A percentile compares a stretch with the other conserved stretches of the same genome.
These are phyloP conservation scores for Datura wrightii DNA, from an alignment of 257 asterid species.

Conservation along the genomic window DNA sequence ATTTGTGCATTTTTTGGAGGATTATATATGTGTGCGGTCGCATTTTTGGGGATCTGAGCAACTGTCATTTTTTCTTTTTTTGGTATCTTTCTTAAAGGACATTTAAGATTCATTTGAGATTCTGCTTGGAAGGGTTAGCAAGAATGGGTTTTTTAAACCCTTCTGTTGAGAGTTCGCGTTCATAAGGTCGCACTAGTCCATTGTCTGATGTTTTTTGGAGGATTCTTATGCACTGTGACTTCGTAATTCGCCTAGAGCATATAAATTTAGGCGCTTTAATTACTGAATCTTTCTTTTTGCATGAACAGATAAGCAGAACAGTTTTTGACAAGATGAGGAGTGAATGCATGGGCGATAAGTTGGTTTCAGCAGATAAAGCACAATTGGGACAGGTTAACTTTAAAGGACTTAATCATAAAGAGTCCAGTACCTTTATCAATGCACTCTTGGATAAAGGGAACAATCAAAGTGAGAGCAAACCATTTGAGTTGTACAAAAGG, in stretches of 20 bases:
- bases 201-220: neutral
- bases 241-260: neutral
- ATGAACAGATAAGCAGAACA: conserved; percentile 79
- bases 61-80: neutral
- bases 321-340: conserved; percentile 75
- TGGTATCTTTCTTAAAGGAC: neutral
- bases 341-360: conserved; percentile 52
- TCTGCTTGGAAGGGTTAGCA: neutral
- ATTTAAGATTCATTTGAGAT: neutral
- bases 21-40: neutral
- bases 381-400: conserved; percentile 41
- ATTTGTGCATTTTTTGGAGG: neutral
- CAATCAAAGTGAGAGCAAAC: conserved; percentile 54
- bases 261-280: conserved; percentile 10
- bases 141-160: neutral
- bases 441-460: conserved; percentile 52
- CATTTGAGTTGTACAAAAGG: conserved; percentile 87
- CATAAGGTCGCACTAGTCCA: neutral
- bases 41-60: neutral
- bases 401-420: conserved; percentile 54
- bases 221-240: neutral
- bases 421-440: conserved; percentile 42
- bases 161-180: neutral
- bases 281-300: conserved; percentile 19
- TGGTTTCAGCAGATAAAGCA: conserved; percentile 49